A percentile compares a stretch with the other conserved stretches of the same genome.
Evolutionary conservation across 768 basidiomycete species (phyloP).

Genomic region (Pisolithus albus): DNA sequence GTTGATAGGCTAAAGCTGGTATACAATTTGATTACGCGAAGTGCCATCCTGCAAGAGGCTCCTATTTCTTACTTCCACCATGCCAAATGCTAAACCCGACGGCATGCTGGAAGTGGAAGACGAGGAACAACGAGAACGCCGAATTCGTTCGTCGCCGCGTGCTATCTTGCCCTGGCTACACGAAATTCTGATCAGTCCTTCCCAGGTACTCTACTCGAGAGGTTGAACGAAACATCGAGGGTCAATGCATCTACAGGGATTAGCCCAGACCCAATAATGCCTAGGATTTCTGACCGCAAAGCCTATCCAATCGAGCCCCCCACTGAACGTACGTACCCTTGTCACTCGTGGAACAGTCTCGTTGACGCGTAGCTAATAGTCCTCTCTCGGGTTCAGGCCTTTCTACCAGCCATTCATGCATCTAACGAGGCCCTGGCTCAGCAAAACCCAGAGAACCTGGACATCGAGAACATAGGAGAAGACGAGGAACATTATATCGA

Average conservation of each 20-base stretch:
- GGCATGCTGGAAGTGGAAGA: slow-evolving; percentile 41
- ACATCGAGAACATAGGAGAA: slow-evolving; percentile 57
- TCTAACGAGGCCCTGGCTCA: slow-evolving; percentile 51
- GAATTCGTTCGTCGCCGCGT: slow-evolving; percentile 30
- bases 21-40: too few relatives aligned
- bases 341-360: neutral
- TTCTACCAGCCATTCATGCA: slow-evolving; percentile 60
- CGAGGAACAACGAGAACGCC: slow-evolving; percentile 36
- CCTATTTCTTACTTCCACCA: neutral
- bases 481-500: slow-evolving; percentile 52
- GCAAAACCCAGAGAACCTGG: slow-evolving; percentile 50
- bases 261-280: slow-evolving; percentile 10
- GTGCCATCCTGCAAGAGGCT: too few relatives aligned
- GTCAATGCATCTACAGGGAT: slow-evolving; percentile 12
- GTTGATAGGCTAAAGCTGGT: too few relatives aligned
- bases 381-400: slow-evolving; percentile 56
- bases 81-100: slow-evolving; percentile 2
- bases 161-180: neutral
- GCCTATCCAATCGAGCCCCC: slow-evolving; percentile 37
- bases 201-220: slow-evolving; percentile 37
- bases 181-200: neutral
- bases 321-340: slow-evolving; percentile 39
- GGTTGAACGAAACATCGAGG: slow-evolving; percentile 22
- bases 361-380: slow-evolving; percentile 35
- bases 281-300: slow-evolving; percentile 34